Evolutionary conservation across 2,329 filamentous ascomycete genomes (phyloP).

Genomic region (Ascocoryne sarcoides): DNA sequence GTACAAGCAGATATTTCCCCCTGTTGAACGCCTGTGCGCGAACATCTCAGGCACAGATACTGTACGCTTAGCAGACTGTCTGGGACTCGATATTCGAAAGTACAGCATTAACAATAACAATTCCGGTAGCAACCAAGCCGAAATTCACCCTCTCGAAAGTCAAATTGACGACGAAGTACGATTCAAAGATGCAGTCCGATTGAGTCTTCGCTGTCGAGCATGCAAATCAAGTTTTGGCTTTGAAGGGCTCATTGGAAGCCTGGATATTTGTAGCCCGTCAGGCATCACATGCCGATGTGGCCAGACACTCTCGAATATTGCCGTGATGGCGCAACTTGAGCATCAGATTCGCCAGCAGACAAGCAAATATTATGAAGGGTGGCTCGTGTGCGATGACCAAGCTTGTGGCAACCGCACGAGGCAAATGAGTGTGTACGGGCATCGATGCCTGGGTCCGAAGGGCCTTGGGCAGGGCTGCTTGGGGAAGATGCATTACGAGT

Average conservation of each 20-base stretch:
- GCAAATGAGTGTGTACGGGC: slow-evolving; percentile 88
- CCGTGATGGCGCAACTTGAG: slow-evolving; percentile 80
- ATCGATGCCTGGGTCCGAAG: slow-evolving; percentile 78
- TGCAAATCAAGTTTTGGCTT: slow-evolving; percentile 69
- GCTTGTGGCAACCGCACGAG: slow-evolving; percentile 80
- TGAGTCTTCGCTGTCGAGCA: slow-evolving; percentile 69
- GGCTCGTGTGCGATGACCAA: slow-evolving; percentile 83
- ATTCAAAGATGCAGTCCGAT: slow-evolving; percentile 70
- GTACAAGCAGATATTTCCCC: slow-evolving; percentile 95
- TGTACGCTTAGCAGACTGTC: slow-evolving; percentile 79
- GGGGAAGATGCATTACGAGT: slow-evolving; percentile 83
- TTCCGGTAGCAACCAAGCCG: slow-evolving; percentile 46
- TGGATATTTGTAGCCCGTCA: slow-evolving; percentile 56
- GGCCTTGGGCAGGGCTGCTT: slow-evolving; percentile 77
- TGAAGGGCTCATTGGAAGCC: slow-evolving; percentile 58
- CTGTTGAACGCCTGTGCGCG: slow-evolving; percentile 93
- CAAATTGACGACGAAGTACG: slow-evolving; percentile 88
- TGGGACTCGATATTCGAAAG: slow-evolving; percentile 82
- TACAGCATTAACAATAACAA: slow-evolving; percentile 63
- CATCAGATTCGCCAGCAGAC: slow-evolving; percentile 70
- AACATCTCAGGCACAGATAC: slow-evolving; percentile 92
- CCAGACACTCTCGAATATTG: slow-evolving; percentile 56
- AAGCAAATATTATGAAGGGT: slow-evolving; percentile 82
- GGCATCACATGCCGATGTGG: slow-evolving; percentile 72
- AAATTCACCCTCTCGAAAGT: slow-evolving; percentile 86